Conservation (phyloP, 2,329 filamentous ascomycete species). For the Cladophialophora carrionii region DNA sequence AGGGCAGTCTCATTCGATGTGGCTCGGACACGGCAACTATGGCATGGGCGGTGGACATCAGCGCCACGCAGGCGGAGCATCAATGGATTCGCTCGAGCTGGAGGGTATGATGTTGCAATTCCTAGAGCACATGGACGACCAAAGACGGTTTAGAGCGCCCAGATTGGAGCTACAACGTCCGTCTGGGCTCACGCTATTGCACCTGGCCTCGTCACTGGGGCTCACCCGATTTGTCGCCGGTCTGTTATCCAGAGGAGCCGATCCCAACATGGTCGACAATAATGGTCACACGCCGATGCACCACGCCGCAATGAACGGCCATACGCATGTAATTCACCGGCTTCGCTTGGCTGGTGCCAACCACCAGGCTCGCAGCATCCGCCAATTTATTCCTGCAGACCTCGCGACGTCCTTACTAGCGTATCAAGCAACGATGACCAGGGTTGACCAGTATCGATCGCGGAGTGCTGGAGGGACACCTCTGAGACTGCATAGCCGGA, state of each 20-base stretch:
- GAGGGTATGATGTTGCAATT: slow-evolving; percentile 72
- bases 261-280: slow-evolving; percentile 73
- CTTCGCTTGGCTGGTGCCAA: slow-evolving; percentile 75
- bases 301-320: slow-evolving; percentile 75
- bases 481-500: slow-evolving; percentile 63
- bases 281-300: slow-evolving; percentile 82
- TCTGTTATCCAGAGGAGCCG: slow-evolving; percentile 75
- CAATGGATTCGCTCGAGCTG: slow-evolving; percentile 55
- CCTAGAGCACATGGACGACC: slow-evolving; percentile 72
- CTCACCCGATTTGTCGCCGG: slow-evolving; percentile 75
- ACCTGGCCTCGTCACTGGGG: slow-evolving; percentile 75
- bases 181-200: slow-evolving; percentile 79
- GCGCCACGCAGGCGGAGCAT: slow-evolving; percentile 50
- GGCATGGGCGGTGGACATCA: slow-evolving; percentile 51
- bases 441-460: slow-evolving; percentile 66
- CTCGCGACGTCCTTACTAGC: slow-evolving; percentile 69
- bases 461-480: slow-evolving; percentile 64
- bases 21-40: slow-evolving; percentile 40
- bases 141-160: slow-evolving; percentile 49
- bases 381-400: slow-evolving; percentile 71
- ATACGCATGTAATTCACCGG: slow-evolving; percentile 74
- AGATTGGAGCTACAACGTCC: slow-evolving; percentile 66
- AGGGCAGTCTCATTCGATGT: slow-evolving; percentile 35
- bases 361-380: slow-evolving; percentile 68
- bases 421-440: slow-evolving; percentile 64